Evolutionary conservation across 257 asterid genomes (phyloP), one percentile per base, ranked within the genome.

Genomic region (Primulina tabacum): DNA sequence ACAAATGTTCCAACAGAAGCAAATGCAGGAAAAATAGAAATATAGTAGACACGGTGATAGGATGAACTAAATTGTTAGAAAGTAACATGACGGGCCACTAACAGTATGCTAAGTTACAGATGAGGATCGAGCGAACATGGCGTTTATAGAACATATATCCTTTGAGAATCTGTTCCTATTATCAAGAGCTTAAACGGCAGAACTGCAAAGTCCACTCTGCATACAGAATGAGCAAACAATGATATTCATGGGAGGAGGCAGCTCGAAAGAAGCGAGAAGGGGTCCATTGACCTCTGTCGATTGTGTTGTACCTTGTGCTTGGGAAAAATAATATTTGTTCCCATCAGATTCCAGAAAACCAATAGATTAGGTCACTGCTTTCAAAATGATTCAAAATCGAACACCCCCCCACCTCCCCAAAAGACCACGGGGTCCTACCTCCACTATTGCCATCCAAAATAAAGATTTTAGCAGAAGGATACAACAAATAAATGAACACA

Each of bases 21-120:
- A 53, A 71, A 61, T 43, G 21, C 38, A 59, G 43, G 63, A 32
- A 53, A 68, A 24, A 62, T 50, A 52, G 12, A 8, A 47, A 74
- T 52, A 58, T 38, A 50, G 61, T 43, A 11, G 33, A 29, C 67
- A 57, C 17, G 12, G 56, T 37, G 10, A 50, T 12, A 0, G 37
- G 35, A 58, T 30, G 30, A 47, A 35, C 32, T 73, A 32, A n/a
- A 1, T n/a, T 33, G 8, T 33, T 30, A 47, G 64, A 62, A 64
- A 29, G 55, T 2, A 32, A 30, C 35, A 60, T 38, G 21, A 7
- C 24, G 20, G 14, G 18, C 6, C 21, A 47, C 47, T 21, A 14
- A 30, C 61, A 47, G 26, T 33, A 9, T 16, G 55, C 26, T 30
- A 34, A 63, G 16, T 4, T 6, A 66, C 18, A 30, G 75, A 50